Percentiles rank a stretch among this genome's conserved stretches.
Conservation (phyloP, 306 rosid species). For the Pachyrhizus erosus region DNA sequence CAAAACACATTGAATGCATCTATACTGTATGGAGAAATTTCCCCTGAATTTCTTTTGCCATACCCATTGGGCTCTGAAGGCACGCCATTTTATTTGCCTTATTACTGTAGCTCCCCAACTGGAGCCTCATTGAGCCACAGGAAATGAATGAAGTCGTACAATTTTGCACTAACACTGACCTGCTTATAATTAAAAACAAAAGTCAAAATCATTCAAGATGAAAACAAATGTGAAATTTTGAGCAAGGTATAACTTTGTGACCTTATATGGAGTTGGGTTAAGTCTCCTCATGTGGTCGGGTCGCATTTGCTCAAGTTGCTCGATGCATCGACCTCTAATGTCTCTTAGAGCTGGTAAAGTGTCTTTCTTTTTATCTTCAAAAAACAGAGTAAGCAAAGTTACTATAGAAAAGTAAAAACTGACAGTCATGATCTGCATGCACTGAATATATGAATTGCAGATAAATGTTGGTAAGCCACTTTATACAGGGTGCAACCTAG, state of each 20-base stretch:
- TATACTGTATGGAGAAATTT: conserved; percentile 33
- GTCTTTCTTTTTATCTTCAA: conserved; percentile 66
- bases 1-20: conserved; percentile 33
- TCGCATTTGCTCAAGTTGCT: conserved; percentile 89
- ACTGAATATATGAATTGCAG: conserved; percentile 13
- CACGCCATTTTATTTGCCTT: conserved; percentile 37
- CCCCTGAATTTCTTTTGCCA: conserved; percentile 15
- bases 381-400: conserved; percentile 35
- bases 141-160: conserved; percentile 93
- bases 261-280: conserved; percentile 98
- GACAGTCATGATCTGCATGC: conserved; percentile 29
- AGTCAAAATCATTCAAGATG: conserved; percentile 21
- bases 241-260: conserved; percentile 34
- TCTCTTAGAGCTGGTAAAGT: conserved; percentile 71
- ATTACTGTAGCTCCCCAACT: conserved; percentile 87
- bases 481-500: not conserved
- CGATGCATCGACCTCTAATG: conserved; percentile 81
- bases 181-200: conserved; percentile 39
- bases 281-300: conserved; percentile 98
- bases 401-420: conserved; percentile 8
- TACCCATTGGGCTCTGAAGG: conserved; percentile 8
- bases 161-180: conserved; percentile 92
- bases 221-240: not conserved
- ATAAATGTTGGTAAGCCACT: conserved; percentile 26
- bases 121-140: conserved; percentile 98